phyloP scores from a whole-genome alignment of 2,329 filamentous ascomycete species.

The Fusarium algeriense region DNA sequence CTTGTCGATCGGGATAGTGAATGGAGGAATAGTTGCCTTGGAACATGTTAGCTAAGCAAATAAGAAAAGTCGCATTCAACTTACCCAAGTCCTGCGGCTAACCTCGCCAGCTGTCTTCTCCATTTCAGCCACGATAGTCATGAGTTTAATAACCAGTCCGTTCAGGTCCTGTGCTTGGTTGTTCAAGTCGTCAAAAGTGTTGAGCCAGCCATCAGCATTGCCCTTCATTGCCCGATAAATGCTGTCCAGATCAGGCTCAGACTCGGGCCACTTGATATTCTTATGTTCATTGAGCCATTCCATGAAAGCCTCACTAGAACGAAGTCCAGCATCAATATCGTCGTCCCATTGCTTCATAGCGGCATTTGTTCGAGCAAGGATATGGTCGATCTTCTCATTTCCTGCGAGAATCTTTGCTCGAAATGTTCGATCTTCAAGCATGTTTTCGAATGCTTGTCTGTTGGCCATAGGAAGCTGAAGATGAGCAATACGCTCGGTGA shows the following conservation, averaged over 20 bases:
- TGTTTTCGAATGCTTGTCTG: conserved; percentile 83
- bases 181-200: conserved; percentile 81
- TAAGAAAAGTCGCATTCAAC: conserved; percentile 45
- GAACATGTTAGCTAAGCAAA: conserved; percentile 17
- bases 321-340: conserved; percentile 83
- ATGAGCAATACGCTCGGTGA: conserved; percentile 82
- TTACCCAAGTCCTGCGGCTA: conserved; percentile 81
- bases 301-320: conserved; percentile 80
- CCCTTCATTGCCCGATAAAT: conserved; percentile 92
- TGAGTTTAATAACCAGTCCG: conserved; percentile 76
- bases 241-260: conserved; percentile 70
- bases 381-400: conserved; percentile 92
- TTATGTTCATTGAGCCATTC: conserved; percentile 78
- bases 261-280: conserved; percentile 69
- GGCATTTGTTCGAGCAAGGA: conserved; percentile 81
- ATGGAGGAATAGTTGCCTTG: conserved; percentile 45
- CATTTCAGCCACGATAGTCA: conserved; percentile 85
- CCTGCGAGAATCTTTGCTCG: conserved; percentile 84
- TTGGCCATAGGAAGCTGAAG: conserved; percentile 88
- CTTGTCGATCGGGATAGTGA: conserved; percentile 38
- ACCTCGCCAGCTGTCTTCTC: conserved; percentile 86
- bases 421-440: conserved; percentile 87
- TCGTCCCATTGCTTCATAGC: conserved; percentile 82
- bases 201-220: conserved; percentile 91
- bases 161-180: conserved; percentile 78